A percentile compares a stretch with the other conserved stretches of the same genome.
Conservation (phyloP, 352 stramenopile species). For the Pythium chondricola region DNA sequence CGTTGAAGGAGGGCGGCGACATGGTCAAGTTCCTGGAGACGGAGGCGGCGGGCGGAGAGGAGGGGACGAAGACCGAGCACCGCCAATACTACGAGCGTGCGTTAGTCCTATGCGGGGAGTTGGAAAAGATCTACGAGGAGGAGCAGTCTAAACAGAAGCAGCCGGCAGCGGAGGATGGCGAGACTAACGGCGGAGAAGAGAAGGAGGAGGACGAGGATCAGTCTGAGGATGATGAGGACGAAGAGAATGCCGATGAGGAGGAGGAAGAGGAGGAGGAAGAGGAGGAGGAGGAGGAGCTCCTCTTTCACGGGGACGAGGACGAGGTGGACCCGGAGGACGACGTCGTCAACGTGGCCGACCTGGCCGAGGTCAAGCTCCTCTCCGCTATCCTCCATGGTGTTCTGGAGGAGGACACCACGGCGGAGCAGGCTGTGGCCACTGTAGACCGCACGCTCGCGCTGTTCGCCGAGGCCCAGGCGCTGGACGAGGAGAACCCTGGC, state of each 20-base stretch:
- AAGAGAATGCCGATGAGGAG: constrained; percentile 13
- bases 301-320: constrained; percentile 13
- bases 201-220: not conserved
- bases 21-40: constrained; percentile 50
- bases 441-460: constrained; percentile 46
- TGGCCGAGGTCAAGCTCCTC: constrained; percentile 43
- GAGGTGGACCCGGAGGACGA: constrained; percentile 18
- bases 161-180: not conserved
- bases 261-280: constrained; percentile 10
- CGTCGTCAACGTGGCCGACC: constrained; percentile 21
- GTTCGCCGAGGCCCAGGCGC: constrained; percentile 44
- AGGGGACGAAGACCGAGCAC: constrained; percentile 1
- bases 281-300: constrained; percentile 11
- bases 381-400: constrained; percentile 53
- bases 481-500: constrained; percentile 52
- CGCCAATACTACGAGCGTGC: constrained; percentile 23
- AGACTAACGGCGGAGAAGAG: not conserved
- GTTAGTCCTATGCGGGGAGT: constrained; percentile 21
- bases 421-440: constrained; percentile 13
- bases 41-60: constrained; percentile 1
- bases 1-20: constrained; percentile 64
- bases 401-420: constrained; percentile 27
- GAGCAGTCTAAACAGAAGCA: constrained; percentile 8
- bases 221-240: constrained; percentile 5
- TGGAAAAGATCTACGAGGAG: constrained; percentile 25